phyloP scores from a whole-genome alignment of 352 stramenopile genomes.

The Globisporangium spinosum region DNA sequence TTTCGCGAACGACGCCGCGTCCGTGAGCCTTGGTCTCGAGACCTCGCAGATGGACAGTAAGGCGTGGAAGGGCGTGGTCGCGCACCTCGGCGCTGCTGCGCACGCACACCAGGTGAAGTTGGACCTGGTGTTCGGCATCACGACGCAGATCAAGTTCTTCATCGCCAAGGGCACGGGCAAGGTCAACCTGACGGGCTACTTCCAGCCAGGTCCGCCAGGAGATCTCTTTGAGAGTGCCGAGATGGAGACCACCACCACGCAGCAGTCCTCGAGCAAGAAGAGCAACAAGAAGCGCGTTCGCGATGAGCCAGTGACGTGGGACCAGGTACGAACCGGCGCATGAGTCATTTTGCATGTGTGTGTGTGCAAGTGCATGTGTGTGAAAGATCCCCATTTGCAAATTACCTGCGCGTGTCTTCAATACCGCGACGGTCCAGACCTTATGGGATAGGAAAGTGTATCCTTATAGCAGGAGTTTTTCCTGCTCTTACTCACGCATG shows the following conservation, averaged over 20 bases:
- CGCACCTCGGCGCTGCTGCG: slow-evolving; percentile 41
- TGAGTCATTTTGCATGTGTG: slow-evolving; percentile 11
- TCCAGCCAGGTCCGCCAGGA: slow-evolving; percentile 55
- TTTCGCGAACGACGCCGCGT: slow-evolving; percentile 18
- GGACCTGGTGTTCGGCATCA: slow-evolving; percentile 61
- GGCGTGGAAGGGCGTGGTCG: slow-evolving; percentile 62
- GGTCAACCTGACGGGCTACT: slow-evolving; percentile 80
- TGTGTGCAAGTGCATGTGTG: slow-evolving; percentile 18
- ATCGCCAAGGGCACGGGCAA: slow-evolving; percentile 50
- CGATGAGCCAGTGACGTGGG: slow-evolving; percentile 44
- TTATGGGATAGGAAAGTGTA: slow-evolving; percentile 84
- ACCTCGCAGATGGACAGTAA: slow-evolving; percentile 60
- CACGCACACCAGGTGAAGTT: slow-evolving; percentile 69
- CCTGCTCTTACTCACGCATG: slow-evolving; percentile 70
- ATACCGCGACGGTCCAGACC: slow-evolving; percentile 77
- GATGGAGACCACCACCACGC: neutral
- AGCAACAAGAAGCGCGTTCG: slow-evolving; percentile 76
- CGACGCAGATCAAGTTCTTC: slow-evolving; percentile 73
- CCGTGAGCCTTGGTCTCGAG: slow-evolving; percentile 53
- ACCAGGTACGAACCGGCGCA: slow-evolving; percentile 43
- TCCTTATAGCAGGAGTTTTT: slow-evolving; percentile 74
- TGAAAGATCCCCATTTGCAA: slow-evolving; percentile 52
- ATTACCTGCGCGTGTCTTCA: slow-evolving; percentile 51
- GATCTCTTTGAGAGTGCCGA: slow-evolving; percentile 31
- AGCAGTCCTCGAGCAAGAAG: slow-evolving; percentile 31